Percentiles rank a stretch among this genome's conserved stretches.
These are phyloP conservation scores for Podila verticillata DNA, from an alignment of 192 early-diverging fungal species.

Conservation along the genomic window DNA sequence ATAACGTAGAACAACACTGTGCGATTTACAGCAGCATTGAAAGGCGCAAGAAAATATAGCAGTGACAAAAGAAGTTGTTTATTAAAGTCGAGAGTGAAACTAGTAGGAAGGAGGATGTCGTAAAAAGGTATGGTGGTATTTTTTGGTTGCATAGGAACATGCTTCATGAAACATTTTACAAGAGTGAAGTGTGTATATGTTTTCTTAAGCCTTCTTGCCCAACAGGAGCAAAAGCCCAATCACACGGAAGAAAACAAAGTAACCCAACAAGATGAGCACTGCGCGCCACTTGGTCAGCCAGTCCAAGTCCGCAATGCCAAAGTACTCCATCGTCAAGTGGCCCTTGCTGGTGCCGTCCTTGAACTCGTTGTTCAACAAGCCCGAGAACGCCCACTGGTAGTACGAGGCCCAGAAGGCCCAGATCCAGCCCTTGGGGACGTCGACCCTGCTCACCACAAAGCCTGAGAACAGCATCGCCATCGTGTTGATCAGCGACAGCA, in stretches of 20 bases:
- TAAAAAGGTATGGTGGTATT: too few species aligned
- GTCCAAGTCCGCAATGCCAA: conserved; percentile 25
- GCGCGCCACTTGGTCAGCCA: conserved; percentile 45
- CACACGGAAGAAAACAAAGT: conserved; percentile 37
- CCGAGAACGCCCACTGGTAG: conserved; percentile 44
- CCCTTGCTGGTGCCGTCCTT: conserved; percentile 23
- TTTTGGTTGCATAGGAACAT: too few species aligned
- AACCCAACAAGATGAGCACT: conserved; percentile 28
- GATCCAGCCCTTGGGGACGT: conserved; percentile 46
- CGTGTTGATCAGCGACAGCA: conserved; percentile 80
- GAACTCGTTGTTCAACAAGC: conserved; percentile 38
- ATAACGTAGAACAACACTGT: too few species aligned
- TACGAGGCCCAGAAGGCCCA: conserved; percentile 53
- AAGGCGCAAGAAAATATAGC: too few species aligned
- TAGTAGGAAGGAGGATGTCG: too few species aligned
- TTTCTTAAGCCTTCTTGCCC: conserved; percentile 34
- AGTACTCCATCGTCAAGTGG: conserved; percentile 17
- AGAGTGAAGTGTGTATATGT: too few species aligned
- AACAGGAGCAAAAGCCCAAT: conserved; percentile 36
- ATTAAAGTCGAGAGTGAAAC: too few species aligned
- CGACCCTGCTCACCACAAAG: conserved; percentile 40
- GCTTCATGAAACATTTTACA: too few species aligned
- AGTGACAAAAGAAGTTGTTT: too few species aligned
- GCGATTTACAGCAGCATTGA: too few species aligned
- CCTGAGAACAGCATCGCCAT: conserved; percentile 83